These are phyloP conservation scores for Torrubiellomyces zombiae DNA, from an alignment of 2,329 filamentous ascomycete genomes.

Conservation along the genomic window DNA sequence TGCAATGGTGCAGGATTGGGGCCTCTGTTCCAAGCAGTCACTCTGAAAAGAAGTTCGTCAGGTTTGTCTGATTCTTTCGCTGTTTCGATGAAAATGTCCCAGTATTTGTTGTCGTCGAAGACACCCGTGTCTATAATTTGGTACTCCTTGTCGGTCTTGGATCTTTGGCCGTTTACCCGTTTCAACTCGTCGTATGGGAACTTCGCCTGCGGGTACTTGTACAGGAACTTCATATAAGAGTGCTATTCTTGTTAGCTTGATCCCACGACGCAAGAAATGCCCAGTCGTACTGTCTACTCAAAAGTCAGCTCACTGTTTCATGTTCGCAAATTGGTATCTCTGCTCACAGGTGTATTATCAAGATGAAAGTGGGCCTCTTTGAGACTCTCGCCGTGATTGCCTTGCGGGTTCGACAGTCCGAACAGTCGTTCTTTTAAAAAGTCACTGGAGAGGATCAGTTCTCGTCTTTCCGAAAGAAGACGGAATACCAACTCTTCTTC, in stretches of 20 bases:
- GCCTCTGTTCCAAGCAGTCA: conserved; percentile 91
- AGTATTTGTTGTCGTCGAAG: conserved; percentile 82
- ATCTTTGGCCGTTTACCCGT: conserved; percentile 64
- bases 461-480: no score
- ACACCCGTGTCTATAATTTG: conserved; percentile 78
- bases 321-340: background rate
- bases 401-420: conserved; percentile 87
- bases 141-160: conserved; percentile 69
- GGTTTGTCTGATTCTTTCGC: conserved; percentile 87
- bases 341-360: conserved; percentile 69
- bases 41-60: conserved; percentile 81
- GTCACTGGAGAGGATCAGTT: conserved; percentile 35
- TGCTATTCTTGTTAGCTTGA: conserved; percentile 36
- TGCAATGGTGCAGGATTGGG: conserved; percentile 81
- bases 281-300: conserved; percentile 25
- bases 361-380: conserved; percentile 95
- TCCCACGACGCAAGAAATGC: background rate
- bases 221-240: conserved; percentile 97
- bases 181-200: conserved; percentile 87
- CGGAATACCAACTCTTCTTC: conserved; percentile 98
- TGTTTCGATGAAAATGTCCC: conserved; percentile 94
- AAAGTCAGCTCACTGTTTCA: conserved; percentile 8
- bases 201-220: conserved; percentile 85
- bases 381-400: conserved; percentile 92
- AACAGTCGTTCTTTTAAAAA: conserved; percentile 93